Evolutionary conservation across 805 yeast genomes (phyloP), one percentile per base, ranked within the genome.

Genomic region (Priceomyces haplophilus): DNA sequence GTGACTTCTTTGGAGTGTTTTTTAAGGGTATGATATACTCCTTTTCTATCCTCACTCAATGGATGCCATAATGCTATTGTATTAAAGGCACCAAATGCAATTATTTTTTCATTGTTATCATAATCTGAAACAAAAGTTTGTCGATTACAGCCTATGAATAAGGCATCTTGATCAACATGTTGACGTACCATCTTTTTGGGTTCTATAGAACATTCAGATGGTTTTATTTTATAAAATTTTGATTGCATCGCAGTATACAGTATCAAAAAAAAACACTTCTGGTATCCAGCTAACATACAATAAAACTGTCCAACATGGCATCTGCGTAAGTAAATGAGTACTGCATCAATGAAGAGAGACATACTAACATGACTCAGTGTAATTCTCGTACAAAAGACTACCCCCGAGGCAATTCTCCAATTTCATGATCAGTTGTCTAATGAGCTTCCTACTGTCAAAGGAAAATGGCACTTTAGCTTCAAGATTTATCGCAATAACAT

Each of bases 11-110:
- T 73, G 3, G 70, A 56, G 55, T 85, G 93, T 1, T 77, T 73
- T 48, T 83, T 83, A 41, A 85, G 65, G 0, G 89, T 82, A 4
- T 61, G 51, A 40, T 56, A 57, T 0, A 81, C 79, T 11, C 88
- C 88, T 20, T 55, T 52, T 15, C 66, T 55, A 29, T 56, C 40
- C 3, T 48, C 27, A 21, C 67, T 65, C 15, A 76, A 56, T 1
- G 90, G 86, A n/a, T 76, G 65, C 82, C 88, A 85, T 30, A 87
- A 59, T 0, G 91, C 88, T 38, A 86, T 67, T 13, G 78, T 73
- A 34, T 67, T 72, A 1, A 79, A 78, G 0, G 93, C 88, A 6
- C 90, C 95, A 59, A 72, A 87, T 0, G 93, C 95, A 5, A 85
- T 71, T 3, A 75, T 42, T 17, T 66, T 54, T 8, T 53, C 51